A percentile compares a stretch with the other conserved stretches of the same genome.
Evolutionary conservation across 73 alveolate genomes (phyloP).

Genomic region (Symbiodinium natans): DNA sequence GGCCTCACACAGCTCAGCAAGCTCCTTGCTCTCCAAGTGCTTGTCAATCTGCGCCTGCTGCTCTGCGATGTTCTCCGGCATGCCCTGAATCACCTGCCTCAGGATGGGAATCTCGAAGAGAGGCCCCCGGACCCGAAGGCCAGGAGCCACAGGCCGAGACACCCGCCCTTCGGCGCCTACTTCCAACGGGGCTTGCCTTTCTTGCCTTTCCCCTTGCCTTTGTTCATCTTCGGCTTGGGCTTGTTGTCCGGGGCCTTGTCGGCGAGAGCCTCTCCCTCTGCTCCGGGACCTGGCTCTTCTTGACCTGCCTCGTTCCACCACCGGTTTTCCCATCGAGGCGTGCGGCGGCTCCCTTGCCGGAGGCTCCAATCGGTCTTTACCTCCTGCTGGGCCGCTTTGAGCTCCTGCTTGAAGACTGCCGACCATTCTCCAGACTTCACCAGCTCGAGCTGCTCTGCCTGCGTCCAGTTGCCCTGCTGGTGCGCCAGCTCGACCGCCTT

Average conservation of each 20-base stretch:
- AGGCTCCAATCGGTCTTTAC: not conserved
- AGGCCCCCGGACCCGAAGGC: no score
- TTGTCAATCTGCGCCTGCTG: not conserved
- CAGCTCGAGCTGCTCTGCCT: not conserved
- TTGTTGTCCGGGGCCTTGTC: not conserved
- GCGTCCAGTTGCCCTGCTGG: not conserved
- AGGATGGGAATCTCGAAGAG: not conserved
- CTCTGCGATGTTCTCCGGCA: not conserved
- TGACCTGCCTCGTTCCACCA: not conserved
- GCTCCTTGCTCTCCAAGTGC: no score
- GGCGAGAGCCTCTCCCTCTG: not conserved
- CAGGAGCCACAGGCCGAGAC: no score
- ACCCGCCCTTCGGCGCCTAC: no score
- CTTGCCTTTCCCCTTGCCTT: conserved; percentile 30
- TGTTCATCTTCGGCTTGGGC: not conserved
- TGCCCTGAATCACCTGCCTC: not conserved
- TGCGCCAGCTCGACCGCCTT: conserved; percentile 20
- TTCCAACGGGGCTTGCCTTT: not conserved
- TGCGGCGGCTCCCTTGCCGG: not conserved
- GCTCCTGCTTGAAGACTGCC: not conserved
- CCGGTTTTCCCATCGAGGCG: no score
- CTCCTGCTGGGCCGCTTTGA: not conserved
- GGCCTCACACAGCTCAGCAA: no score
- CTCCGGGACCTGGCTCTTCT: not conserved
- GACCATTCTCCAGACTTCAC: not conserved